Conservation (phyloP, 768 basidiomycete genomes). For the Termitomyces sp. region DNA sequence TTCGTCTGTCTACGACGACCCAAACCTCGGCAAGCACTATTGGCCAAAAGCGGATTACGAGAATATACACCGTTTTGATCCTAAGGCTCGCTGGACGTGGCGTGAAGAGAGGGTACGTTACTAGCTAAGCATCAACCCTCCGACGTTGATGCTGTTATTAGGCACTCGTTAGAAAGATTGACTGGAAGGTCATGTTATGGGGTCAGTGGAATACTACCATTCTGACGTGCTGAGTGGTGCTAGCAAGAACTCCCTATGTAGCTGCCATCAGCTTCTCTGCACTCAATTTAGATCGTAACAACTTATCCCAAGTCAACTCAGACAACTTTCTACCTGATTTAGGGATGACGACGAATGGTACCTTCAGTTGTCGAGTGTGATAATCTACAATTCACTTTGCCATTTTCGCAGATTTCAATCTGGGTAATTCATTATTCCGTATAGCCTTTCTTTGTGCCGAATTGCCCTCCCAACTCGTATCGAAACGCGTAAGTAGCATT, state of each 20-base stretch:
- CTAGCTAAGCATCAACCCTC: not conserved
- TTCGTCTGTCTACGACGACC: constrained; percentile 49
- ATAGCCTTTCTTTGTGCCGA: constrained; percentile 50
- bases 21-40: constrained; percentile 36
- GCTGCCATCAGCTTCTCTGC: constrained; percentile 54
- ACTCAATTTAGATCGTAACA: constrained; percentile 47
- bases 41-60: constrained; percentile 50
- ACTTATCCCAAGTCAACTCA: constrained; percentile 53
- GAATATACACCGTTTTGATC: constrained; percentile 52
- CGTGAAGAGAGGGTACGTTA: constrained; percentile 42
- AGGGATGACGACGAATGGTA: constrained; percentile 42
- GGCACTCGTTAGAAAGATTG: constrained; percentile 48
- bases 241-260: constrained; percentile 1
- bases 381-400: not conserved
- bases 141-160: constrained; percentile 13
- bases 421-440: constrained; percentile 50
- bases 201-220: constrained; percentile 13
- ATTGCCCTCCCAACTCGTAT: constrained; percentile 57
- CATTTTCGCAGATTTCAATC: constrained; percentile 40
- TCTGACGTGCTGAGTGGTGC: not conserved
- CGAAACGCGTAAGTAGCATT: constrained; percentile 39
- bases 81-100: constrained; percentile 53
- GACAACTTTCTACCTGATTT: constrained; percentile 55
- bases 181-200: constrained; percentile 58
- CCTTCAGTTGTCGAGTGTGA: not conserved